phyloP scores from a whole-genome alignment of 129 eudicot genomes.

The Ambrosia trifida region DNA sequence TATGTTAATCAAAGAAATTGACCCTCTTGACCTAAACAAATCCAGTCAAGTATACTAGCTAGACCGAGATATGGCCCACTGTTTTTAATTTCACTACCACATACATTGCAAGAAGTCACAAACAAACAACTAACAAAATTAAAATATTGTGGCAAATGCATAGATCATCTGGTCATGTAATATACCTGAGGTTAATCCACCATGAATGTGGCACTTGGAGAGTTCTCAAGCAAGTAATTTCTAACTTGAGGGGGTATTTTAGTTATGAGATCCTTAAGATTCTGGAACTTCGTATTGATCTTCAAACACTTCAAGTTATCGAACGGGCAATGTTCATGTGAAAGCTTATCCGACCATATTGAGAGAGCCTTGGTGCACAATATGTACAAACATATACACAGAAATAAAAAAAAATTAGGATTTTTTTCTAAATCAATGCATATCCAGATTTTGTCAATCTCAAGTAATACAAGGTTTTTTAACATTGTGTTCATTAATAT shows the following conservation, averaged over 20 bases:
- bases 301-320: conserved; percentile 10
- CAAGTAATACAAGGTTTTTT: no score
- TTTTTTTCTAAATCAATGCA: not conserved
- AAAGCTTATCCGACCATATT: not conserved
- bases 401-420: not conserved
- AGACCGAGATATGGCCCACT: no score
- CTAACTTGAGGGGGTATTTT: not conserved
- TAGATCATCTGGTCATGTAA: no score
- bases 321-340: not conserved
- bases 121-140: no score
- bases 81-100: no score
- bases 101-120: no score
- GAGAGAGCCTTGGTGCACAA: conserved; percentile 5
- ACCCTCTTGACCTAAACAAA: no score
- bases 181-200: conserved; percentile 10
- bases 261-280: not conserved
- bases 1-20: no score
- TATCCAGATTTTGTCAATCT: not conserved
- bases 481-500: no score
- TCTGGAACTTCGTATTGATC: not conserved
- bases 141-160: no score
- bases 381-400: not conserved
- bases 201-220: conserved; percentile 13
- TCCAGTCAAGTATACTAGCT: no score
- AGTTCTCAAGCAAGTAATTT: conserved; percentile 23